phyloP scores from a whole-genome alignment of 192 early-diverging fungal species.

The Borealophlyctis nickersoniae region DNA sequence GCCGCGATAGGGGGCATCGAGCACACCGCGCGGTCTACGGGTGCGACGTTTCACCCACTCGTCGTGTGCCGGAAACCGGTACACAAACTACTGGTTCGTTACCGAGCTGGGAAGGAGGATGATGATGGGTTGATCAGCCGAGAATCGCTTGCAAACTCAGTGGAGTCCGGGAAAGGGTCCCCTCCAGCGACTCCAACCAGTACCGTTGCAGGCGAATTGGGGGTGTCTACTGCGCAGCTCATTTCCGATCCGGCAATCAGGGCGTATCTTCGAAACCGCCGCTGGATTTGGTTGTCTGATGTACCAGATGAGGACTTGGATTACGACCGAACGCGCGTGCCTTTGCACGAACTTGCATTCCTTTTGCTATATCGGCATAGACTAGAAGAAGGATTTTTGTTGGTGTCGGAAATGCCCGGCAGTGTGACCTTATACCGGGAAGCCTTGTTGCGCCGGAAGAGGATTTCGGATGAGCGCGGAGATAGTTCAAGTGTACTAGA shows the following conservation, averaged over 20 bases:
- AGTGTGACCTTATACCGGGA: slow-evolving; percentile 48
- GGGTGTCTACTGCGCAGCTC: background rate
- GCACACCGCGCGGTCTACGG: slow-evolving; percentile 23
- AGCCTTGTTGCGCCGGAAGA: slow-evolving; percentile 2
- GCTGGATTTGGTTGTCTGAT: slow-evolving; percentile 54
- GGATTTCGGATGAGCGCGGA: too few species aligned
- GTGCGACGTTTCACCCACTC: slow-evolving; percentile 33
- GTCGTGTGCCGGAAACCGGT: slow-evolving; percentile 41
- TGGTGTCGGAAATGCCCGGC: slow-evolving; percentile 32
- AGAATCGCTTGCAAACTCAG: too few species aligned
- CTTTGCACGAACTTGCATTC: slow-evolving; percentile 37
- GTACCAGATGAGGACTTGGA: slow-evolving; percentile 16
- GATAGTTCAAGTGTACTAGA: too few species aligned
- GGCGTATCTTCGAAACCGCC: slow-evolving; percentile 36
- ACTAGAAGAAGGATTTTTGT: slow-evolving; percentile 43
- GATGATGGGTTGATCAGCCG: too few species aligned
- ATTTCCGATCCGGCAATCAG: slow-evolving; percentile 27
- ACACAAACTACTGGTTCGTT: slow-evolving; percentile 32
- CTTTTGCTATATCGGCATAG: slow-evolving; percentile 38
- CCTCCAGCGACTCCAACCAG: too few species aligned
- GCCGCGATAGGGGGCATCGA: slow-evolving; percentile 19
- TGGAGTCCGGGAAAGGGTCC: background rate
- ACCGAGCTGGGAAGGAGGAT: slow-evolving; percentile 10
- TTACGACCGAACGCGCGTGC: slow-evolving; percentile 1
- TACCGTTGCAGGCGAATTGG: background rate